Conservation (phyloP, 495 filamentous ascomycete species). For the Penicillium dipodomyicola region DNA sequence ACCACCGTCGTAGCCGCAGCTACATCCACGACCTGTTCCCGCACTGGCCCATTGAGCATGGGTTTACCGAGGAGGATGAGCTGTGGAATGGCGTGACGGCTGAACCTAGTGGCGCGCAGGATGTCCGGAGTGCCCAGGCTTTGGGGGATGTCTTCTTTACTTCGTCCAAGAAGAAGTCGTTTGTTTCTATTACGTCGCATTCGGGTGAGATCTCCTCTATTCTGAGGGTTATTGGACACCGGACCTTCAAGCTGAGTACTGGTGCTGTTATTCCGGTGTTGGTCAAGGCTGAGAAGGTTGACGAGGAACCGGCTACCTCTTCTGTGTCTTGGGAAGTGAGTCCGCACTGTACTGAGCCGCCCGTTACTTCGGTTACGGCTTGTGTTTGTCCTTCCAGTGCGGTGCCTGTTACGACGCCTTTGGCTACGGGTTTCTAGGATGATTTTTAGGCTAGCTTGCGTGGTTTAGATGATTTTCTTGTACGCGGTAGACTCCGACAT, state of each 20-base stretch:
- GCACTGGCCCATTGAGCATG: slow-evolving; percentile 56
- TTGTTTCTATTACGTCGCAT: slow-evolving; percentile 67
- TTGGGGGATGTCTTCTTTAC: slow-evolving; percentile 62
- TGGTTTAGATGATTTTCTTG: slow-evolving; percentile 1
- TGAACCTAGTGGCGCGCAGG: slow-evolving; percentile 55
- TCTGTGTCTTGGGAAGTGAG: slow-evolving; percentile 39
- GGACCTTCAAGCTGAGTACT: slow-evolving; percentile 57
- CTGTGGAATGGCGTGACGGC: slow-evolving; percentile 57
- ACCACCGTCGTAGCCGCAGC: slow-evolving; percentile 58
- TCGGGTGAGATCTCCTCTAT: slow-evolving; percentile 61
- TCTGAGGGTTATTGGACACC: slow-evolving; percentile 59
- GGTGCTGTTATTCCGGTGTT: slow-evolving; percentile 71
- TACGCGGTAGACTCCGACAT: too few species aligned
- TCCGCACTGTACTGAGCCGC: slow-evolving; percentile 52
- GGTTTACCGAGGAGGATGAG: slow-evolving; percentile 61
- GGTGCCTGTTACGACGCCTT: slow-evolving; percentile 37
- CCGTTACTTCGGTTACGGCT: slow-evolving; percentile 45
- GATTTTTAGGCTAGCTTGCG: not conserved
- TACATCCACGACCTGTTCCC: slow-evolving; percentile 61
- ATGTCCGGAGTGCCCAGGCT: slow-evolving; percentile 50
- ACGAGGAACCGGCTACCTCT: slow-evolving; percentile 26
- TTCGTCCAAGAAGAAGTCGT: slow-evolving; percentile 42
- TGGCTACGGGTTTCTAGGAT: slow-evolving; percentile 22
- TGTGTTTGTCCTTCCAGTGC: slow-evolving; percentile 49
- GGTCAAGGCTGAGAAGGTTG: slow-evolving; percentile 52